phyloP scores from a whole-genome alignment of 2,329 filamentous ascomycete species.

The Thermoascus crustaceus region DNA sequence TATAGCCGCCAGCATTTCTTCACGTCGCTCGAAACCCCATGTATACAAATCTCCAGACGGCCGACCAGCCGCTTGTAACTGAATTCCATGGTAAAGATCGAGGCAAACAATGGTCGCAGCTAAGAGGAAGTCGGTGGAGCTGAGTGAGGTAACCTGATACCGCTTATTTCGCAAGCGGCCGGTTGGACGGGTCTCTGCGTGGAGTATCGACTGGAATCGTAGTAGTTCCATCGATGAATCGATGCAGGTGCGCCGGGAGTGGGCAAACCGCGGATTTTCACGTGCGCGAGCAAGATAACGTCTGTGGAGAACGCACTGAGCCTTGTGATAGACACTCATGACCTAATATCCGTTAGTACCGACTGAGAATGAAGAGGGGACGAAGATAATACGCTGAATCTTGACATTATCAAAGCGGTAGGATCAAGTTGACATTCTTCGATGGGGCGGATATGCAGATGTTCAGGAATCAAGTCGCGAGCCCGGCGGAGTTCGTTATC shows the following conservation, averaged over 20 bases:
- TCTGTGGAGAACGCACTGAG: constrained; percentile 78
- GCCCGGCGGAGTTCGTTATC: constrained; percentile 51
- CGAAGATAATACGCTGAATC: constrained; percentile 63
- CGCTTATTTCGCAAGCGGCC: constrained; percentile 65
- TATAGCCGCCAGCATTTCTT: constrained; percentile 68
- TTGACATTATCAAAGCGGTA: constrained; percentile 62
- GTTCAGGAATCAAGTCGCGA: constrained; percentile 63
- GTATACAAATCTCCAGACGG: constrained; percentile 35
- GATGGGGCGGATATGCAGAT: constrained; percentile 66
- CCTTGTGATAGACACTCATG: constrained; percentile 80
- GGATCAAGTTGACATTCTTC: constrained; percentile 67
- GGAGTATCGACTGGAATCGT: constrained; percentile 64
- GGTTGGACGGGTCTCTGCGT: constrained; percentile 63
- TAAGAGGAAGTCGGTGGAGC: constrained; percentile 76
- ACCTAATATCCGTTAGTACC: constrained; percentile 35
- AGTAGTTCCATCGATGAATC: constrained; percentile 80
- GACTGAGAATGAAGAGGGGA: too few species aligned
- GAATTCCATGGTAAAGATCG: constrained; percentile 61
- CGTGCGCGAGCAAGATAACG: constrained; percentile 74
- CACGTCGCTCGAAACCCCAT: constrained; percentile 44
- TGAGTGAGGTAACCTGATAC: constrained; percentile 72
- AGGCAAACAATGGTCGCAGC: constrained; percentile 77
- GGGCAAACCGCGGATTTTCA: constrained; percentile 70
- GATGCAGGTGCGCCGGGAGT: constrained; percentile 75
- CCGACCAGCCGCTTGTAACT: constrained; percentile 24